Evolutionary conservation across 108 stramenopile genomes (phyloP), one percentile per base, ranked within the genome.

Genomic region (Chaetoceros muelleri): DNA sequence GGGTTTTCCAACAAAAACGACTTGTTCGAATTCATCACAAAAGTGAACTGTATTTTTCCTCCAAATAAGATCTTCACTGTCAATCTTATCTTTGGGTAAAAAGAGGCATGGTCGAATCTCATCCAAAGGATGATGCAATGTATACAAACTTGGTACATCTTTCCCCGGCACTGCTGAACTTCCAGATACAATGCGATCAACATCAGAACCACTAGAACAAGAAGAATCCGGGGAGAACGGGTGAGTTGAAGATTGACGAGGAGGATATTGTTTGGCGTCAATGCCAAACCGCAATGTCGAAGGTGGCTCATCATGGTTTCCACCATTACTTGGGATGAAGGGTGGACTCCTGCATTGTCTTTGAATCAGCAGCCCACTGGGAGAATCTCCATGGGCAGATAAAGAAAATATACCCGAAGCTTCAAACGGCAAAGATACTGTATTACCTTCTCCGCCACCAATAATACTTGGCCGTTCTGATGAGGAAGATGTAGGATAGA

Each of bases 111-210:
- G 91, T 29, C 79, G 57, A 26, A 87, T 67, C 46, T 88, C 86
- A 46, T 86, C 78, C 21, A 86, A 75, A 24, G 87, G 87, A 65
- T 89, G 87, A 24, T 65, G 48, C 24, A 88, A 57, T n/a, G 91
- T 73, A 65, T 83, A 92, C 22, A 87, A 56, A 34, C 69, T 75
- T 10, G 86, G 82, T 22, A 84, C 50, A 10, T n/a, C n/a, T n/a
- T n/a, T n/a, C n/a, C n/a, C n/a, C n/a, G 64, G 26, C 30, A 21
- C 29, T 23, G 46, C 17, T 17, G 54, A 30, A 48, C 48, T 0
- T 51, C 51, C 8, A 60, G 28, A 1, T 29, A 64, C 24, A 59
- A 30, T 0, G 51, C 48, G 47, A 2, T 40, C 23, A 16, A 25
- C 30, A 26, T 17, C 44, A 22, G 34, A 26, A 23, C 53, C 60